A percentile compares a stretch with the other conserved stretches of the same genome.
Evolutionary conservation across 257 asterid species (phyloP).

Genomic region (Nemophila menziesii): DNA sequence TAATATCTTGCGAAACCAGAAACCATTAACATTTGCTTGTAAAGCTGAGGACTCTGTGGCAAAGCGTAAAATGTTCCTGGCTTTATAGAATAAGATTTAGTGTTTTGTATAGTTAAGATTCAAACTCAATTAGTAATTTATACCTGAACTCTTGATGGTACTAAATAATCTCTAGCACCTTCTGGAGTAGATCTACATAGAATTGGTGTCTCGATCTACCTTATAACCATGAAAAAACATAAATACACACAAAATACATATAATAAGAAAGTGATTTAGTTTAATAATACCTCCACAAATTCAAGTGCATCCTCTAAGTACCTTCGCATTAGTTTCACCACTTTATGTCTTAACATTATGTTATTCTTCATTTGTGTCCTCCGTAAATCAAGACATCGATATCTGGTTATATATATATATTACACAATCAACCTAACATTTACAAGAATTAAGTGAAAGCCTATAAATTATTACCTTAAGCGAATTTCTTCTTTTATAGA

Average conservation of each 20-base stretch:
- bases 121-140: too few relatives aligned
- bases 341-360: conserved; percentile 76
- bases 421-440: too few relatives aligned
- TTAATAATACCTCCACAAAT: conserved; percentile 81
- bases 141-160: conserved; percentile 99
- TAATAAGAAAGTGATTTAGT: conserved; percentile 8
- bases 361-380: conserved; percentile 68
- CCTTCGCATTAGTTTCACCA: conserved; percentile 80
- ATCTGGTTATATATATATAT: too few relatives aligned
- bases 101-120: too few relatives aligned
- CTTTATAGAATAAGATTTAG: conserved; percentile 39
- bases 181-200: conserved; percentile 98
- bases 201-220: conserved; percentile 99
- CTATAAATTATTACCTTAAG: conserved; percentile 38
- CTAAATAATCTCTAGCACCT: conserved; percentile 99
- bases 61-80: conserved; percentile 93
- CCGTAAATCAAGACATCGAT: conserved; percentile 92
- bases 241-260: conserved; percentile 36
- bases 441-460: too few relatives aligned
- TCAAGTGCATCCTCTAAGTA: conserved; percentile 78
- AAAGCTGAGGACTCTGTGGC: conserved; percentile 99
- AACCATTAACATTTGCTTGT: conserved; percentile 99
- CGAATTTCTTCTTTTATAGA: conserved; percentile 79
- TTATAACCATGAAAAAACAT: conserved; percentile 62
- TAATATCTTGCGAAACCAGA: conserved; percentile 88